Evolutionary conservation across 768 basidiomycete genomes (phyloP).

Genomic region (Termitomyces heimii): DNA sequence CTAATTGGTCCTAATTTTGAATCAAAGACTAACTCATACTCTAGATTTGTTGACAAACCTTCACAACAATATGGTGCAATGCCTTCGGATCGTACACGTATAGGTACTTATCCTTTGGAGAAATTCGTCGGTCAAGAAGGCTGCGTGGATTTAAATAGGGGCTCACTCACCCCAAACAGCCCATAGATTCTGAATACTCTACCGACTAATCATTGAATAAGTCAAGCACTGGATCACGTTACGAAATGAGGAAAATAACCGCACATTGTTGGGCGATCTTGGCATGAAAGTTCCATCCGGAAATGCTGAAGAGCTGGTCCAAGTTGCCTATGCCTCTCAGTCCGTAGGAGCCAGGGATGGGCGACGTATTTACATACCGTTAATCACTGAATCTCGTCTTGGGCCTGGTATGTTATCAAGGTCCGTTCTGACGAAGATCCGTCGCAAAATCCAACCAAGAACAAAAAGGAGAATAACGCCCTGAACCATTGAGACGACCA

Average conservation of each 20-base stretch:
- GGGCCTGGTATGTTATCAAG: conserved; percentile 33
- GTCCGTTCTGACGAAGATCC: conserved; percentile 14
- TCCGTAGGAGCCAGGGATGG: neutral
- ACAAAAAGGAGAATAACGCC: conserved; percentile 5
- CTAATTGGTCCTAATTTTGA: conserved; percentile 7
- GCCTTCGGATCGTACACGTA: conserved; percentile 11
- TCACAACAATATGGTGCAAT: conserved; percentile 12
- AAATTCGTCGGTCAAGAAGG: neutral
- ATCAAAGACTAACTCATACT: neutral
- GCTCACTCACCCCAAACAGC: conserved; percentile 7
- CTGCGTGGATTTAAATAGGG: too few relatives aligned
- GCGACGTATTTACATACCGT: conserved; percentile 16
- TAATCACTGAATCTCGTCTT: conserved; percentile 20
- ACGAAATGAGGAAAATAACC: neutral
- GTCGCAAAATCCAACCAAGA: conserved; percentile 14
- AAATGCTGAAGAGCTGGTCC: conserved; percentile 6
- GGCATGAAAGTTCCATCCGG: conserved; percentile 5
- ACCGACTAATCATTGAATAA: neutral
- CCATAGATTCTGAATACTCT: conserved; percentile 4
- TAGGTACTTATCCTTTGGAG: conserved; percentile 1
- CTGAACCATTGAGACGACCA: conserved; percentile 2
- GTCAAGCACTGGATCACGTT: neutral
- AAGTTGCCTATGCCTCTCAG: conserved; percentile 2
- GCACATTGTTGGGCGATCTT: conserved; percentile 8
- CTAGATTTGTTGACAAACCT: neutral